A percentile compares a stretch with the other conserved stretches of the same genome.
Evolutionary conservation across 495 filamentous ascomycete genomes (phyloP).

Genomic region (Penicillium arizonense): DNA sequence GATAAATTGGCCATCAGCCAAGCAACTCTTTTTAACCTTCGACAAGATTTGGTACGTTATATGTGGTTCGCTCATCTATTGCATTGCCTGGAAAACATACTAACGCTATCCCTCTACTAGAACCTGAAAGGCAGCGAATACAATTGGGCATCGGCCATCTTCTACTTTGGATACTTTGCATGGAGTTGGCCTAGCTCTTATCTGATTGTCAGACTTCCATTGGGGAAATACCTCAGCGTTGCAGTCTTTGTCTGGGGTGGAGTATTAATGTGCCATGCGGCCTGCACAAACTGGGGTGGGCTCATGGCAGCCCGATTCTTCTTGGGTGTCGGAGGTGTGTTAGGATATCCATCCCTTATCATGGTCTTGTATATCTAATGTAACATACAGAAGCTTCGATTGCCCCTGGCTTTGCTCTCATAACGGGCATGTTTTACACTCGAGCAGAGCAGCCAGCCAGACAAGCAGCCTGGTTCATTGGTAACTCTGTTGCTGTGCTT

Average conservation of each 20-base stretch:
- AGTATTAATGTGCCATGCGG: slow-evolving; percentile 38
- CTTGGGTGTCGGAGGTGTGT: slow-evolving; percentile 41
- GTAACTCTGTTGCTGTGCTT: slow-evolving; percentile 50
- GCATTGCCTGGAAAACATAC: not conserved
- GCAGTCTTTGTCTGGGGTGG: slow-evolving; percentile 32
- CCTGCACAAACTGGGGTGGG: slow-evolving; percentile 47
- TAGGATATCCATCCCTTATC: not conserved
- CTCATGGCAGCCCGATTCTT: slow-evolving; percentile 52
- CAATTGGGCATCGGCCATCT: slow-evolving; percentile 46
- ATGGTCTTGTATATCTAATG: too few species aligned
- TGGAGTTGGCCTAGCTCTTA: slow-evolving; percentile 51
- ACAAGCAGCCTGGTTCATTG: slow-evolving; percentile 52
- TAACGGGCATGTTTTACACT: slow-evolving; percentile 59
- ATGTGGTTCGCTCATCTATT: not conserved
- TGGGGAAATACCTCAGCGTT: slow-evolving; percentile 48
- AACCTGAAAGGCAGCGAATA: slow-evolving; percentile 44
- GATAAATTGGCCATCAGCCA: slow-evolving; percentile 59
- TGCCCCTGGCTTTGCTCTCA: slow-evolving; percentile 56
- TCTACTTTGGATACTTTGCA: slow-evolving; percentile 51
- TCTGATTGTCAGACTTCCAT: slow-evolving; percentile 49
- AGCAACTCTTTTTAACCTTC: slow-evolving; percentile 48
- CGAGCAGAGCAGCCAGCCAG: slow-evolving; percentile 52
- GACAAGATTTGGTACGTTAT: slow-evolving; percentile 34
- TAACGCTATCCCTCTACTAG: not conserved
- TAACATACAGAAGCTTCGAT: slow-evolving; percentile 45